Percentiles rank a stretch among this genome's conserved stretches.
These are phyloP conservation scores for Berkeleyomyces basicola DNA, from an alignment of 2,329 filamentous ascomycete species.

Conservation along the genomic window DNA sequence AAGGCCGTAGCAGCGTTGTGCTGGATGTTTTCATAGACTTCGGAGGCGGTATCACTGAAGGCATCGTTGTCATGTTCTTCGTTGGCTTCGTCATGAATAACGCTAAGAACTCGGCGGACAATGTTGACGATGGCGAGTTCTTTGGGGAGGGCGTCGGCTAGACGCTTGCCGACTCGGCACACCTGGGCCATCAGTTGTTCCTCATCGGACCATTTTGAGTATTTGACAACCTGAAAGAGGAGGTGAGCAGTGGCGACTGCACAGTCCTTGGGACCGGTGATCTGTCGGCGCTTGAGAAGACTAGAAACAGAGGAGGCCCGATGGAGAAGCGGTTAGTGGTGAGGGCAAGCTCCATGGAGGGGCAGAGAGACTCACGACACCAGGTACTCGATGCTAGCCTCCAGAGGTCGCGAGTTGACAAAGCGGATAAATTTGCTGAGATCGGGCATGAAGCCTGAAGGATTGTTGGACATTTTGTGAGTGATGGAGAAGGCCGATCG, in stretches of 20 bases:
- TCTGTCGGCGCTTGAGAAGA: constrained; percentile 79
- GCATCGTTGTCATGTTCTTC: constrained; percentile 52
- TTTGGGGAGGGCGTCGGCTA: constrained; percentile 70
- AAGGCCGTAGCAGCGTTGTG: constrained; percentile 20
- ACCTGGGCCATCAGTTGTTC: constrained; percentile 66
- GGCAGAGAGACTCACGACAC: constrained; percentile 46
- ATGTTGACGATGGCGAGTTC: constrained; percentile 93
- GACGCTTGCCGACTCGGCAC: constrained; percentile 56
- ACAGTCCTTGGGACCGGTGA: constrained; percentile 72
- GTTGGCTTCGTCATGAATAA: constrained; percentile 82
- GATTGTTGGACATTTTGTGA: not conserved
- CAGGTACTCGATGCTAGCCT: constrained; percentile 68
- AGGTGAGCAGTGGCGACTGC: constrained; percentile 83
- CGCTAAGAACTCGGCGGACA: constrained; percentile 70
- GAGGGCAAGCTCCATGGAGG: not conserved
- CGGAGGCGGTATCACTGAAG: constrained; percentile 36
- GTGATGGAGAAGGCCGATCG: too few relatives aligned
- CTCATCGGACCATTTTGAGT: constrained; percentile 62
- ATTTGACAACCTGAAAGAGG: constrained; percentile 70
- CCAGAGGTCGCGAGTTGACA: constrained; percentile 57
- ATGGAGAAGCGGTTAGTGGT: not conserved
- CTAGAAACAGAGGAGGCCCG: constrained; percentile 26
- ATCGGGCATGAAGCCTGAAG: constrained; percentile 40
- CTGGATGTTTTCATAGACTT: constrained; percentile 26
- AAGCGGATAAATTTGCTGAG: constrained; percentile 65